Base-by-base conservation (phyloP, 164 flowering plant species). In the Berberis vulgaris region DNA sequence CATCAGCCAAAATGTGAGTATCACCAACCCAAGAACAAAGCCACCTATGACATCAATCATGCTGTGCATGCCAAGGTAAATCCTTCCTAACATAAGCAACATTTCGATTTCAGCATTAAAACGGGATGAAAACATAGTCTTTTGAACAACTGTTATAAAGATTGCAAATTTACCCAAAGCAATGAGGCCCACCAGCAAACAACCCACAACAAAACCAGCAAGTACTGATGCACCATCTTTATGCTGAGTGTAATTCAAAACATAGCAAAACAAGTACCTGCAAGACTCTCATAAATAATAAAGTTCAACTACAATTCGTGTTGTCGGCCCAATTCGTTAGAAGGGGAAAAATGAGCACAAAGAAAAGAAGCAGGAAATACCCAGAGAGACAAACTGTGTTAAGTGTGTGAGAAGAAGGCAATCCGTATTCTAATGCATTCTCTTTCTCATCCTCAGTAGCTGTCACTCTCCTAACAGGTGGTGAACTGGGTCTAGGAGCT, bases 41-140 rank as follows among this genome's bases (percentile, higher is more conserved):
- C 99, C 98, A 62, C 78, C 82, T 13, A 86, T 50, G 74, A 91
- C 64, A 66, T 95, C 99, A 45, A 95, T 64, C 70, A 77, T 47
- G 72, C 97, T 91, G 84, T 95, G 99, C 99, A 95, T 95, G 63
- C 98, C 99, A 43, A 95, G 96, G 81, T 95, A 95, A 62, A 95
- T 83, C 77, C 99, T 86, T 77, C 97, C 99, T 95, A 76, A 58
- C 54, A 82, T 70, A 61, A 54, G 63, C 43, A 58, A 42, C 58
- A 63, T 43, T 61, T 74, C 72, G 68, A 54, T 77, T 49, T 2
- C 11, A 42, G 3, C 41, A 26, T 41, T 10, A 53, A 8, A 69
- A 39, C 5, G 5, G 49, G 50, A 55, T 66, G 4, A 13, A 55
- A 60, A n/a, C 62, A 60, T 43, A 60, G 57, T 49, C 45, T 3